phyloP scores from a whole-genome alignment of 2,329 filamentous ascomycete species.

The Arthrinium phaeospermum region DNA sequence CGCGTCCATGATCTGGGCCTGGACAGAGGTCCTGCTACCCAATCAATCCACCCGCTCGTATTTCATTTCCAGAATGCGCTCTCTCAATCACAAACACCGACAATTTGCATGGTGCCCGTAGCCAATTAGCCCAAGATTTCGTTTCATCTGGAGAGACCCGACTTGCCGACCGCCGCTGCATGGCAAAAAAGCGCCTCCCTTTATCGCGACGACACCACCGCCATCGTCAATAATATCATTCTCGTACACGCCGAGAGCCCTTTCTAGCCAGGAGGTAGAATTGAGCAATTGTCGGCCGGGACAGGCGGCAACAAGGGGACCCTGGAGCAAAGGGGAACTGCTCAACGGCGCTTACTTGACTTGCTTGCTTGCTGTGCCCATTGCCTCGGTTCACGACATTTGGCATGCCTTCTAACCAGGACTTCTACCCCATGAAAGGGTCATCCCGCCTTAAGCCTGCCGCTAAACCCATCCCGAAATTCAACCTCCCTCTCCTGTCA shows the following conservation, averaged over 20 bases:
- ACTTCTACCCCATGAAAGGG: slow-evolving; percentile 8
- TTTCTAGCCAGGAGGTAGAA: neutral
- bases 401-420: neutral
- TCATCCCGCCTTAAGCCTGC: neutral
- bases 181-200: neutral
- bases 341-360: neutral
- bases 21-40: neutral
- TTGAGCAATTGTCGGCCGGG: neutral
- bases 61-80: neutral
- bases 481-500: neutral
- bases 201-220: neutral
- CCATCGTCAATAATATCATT: neutral
- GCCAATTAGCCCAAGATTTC: slow-evolving; percentile 16
- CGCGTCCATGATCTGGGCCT: slow-evolving; percentile 7
- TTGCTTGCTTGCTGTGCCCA: neutral
- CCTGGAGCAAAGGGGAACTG: neutral
- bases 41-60: slow-evolving; percentile 12
- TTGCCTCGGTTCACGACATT: neutral
- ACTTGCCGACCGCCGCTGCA: neutral
- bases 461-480: neutral
- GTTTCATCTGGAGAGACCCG: neutral
- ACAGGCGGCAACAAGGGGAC: neutral
- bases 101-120: slow-evolving; percentile 11
- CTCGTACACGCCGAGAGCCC: neutral
- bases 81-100: neutral